These are phyloP conservation scores for Galeopsis tetrahit DNA, from an alignment of 257 asterid species.

Conservation along the genomic window DNA sequence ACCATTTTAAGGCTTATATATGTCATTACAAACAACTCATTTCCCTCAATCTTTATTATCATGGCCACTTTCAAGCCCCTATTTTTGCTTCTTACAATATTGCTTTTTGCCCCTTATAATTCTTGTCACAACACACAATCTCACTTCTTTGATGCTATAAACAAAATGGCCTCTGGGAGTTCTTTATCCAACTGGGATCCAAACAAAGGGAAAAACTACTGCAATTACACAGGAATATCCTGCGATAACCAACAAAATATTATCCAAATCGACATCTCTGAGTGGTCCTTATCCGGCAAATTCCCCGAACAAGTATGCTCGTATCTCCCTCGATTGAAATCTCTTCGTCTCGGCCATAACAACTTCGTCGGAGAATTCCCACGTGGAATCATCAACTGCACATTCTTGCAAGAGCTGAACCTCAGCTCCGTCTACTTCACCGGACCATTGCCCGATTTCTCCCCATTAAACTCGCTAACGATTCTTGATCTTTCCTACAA, in stretches of 20 bases:
- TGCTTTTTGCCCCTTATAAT: constrained; percentile 29
- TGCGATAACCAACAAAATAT: constrained; percentile 59
- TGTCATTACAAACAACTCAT: constrained; percentile 31
- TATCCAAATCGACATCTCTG: constrained; percentile 57
- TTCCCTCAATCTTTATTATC: constrained; percentile 20
- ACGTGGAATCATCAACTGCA: constrained; percentile 57
- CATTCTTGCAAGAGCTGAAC: constrained; percentile 59
- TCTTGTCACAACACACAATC: constrained; percentile 43
- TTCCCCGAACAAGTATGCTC: constrained; percentile 67
- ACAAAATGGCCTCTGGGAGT: constrained; percentile 48
- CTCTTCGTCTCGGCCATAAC: constrained; percentile 60
- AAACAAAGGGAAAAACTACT: constrained; percentile 31
- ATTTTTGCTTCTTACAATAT: constrained; percentile 33
- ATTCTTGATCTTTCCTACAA: constrained; percentile 72
- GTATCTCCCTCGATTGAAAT: constrained; percentile 57
- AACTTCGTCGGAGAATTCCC: constrained; percentile 59
- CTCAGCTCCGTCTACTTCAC: constrained; percentile 43
- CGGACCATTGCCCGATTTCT: constrained; percentile 75
- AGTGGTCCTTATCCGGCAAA: constrained; percentile 66
- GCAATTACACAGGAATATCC: constrained; percentile 61
- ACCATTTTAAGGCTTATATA: constrained; percentile 61
- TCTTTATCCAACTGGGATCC: constrained; percentile 57
- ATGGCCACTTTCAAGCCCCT: constrained; percentile 44
- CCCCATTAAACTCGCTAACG: constrained; percentile 51
- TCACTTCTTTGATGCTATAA: constrained; percentile 55